Conservation (phyloP, 2,329 filamentous ascomycete genomes). For the Neocatenulostroma microsporum region DNA sequence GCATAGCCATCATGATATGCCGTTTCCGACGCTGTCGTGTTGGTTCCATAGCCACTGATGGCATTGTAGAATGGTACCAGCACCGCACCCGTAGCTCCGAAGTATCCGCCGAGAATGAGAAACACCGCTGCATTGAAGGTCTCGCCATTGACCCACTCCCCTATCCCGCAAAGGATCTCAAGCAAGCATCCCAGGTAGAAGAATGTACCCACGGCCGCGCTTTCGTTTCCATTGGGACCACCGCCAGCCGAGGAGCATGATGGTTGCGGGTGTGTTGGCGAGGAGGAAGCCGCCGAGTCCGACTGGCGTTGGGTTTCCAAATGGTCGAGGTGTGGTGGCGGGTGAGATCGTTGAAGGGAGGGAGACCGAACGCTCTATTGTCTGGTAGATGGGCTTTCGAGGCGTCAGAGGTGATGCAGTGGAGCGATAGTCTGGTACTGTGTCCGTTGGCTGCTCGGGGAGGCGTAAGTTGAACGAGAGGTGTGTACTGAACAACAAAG, state of each 20-base stretch:
- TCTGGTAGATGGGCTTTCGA: background rate
- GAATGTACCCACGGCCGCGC: constrained; percentile 3
- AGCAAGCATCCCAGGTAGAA: constrained; percentile 10
- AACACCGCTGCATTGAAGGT: constrained; percentile 8
- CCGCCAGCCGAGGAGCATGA: constrained; percentile 14
- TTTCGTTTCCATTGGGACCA: background rate
- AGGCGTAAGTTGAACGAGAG: background rate
- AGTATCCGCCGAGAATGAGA: constrained; percentile 5
- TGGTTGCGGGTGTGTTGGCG: constrained; percentile 10
- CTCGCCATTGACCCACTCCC: constrained; percentile 12
- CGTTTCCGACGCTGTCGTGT: too few relatives aligned
- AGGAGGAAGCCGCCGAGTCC: constrained; percentile 13
- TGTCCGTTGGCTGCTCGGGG: background rate
- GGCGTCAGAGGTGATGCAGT: background rate
- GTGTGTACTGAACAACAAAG: too few relatives aligned
- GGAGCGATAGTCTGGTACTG: background rate
- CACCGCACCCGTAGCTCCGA: constrained; percentile 2
- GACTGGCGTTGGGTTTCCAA: constrained; percentile 8
- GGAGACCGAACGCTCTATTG: background rate
- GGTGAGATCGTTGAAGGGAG: background rate
- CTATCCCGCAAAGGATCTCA: constrained; percentile 9
- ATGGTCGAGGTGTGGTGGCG: background rate
- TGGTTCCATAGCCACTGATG: constrained; percentile 5
- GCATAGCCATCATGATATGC: constrained; percentile 6
- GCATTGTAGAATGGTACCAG: constrained; percentile 6